Base-by-base conservation (phyloP, 208 protist genomes). In the Trypanosoma melophagium region DNA sequence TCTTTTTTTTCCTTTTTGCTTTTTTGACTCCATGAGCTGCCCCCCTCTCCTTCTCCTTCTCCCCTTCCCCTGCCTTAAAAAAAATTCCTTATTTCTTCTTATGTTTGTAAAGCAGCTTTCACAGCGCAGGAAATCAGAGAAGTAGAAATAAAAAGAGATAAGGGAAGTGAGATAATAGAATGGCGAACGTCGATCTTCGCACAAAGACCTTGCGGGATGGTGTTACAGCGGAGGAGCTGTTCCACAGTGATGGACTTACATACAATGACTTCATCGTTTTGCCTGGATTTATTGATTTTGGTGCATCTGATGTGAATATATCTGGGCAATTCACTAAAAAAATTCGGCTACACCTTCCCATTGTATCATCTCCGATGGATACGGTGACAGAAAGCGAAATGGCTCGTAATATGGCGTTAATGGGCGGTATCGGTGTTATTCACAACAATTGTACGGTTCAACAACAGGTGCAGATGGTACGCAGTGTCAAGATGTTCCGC, bases 201-300 rank as follows among this genome's bases (percentile, higher is more conserved):
- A 72, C 71, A 53, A 93, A 93, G 72, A 91, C 81, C 25, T 83
- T 95, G 59, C 66, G 77, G 49, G 94, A 97, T 83, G 93, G 93
- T 38, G 60, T 65, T 38, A 84, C 87, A 16, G 92, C 90, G 14
- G 90, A 95, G 76, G 82, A 96, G 60, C 65, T 98, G 17, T 96
- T 98, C 50, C 21, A 70, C n/a, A 64, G 74, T 45, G 82, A 92
- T 25, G 94, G 93, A 1, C 86, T 97, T 24, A 97, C 94, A 19
- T 98, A 97, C 83, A 95, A 96, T 45, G 96, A 98, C 80, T 89
- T 98, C 49, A 90, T 98, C 66, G 89, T 98, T 59, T 78, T 98
- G 35, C 96, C 96, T 3, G 95, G 95, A 19, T 97, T 94, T 68
- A 98, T 98, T 54, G 92, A 97, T 72, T 98, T 98, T 73, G 81